Evolutionary conservation across 441 rosid genomes (phyloP), one percentile per base, ranked within the genome.

Genomic region (Viola pubescens): DNA sequence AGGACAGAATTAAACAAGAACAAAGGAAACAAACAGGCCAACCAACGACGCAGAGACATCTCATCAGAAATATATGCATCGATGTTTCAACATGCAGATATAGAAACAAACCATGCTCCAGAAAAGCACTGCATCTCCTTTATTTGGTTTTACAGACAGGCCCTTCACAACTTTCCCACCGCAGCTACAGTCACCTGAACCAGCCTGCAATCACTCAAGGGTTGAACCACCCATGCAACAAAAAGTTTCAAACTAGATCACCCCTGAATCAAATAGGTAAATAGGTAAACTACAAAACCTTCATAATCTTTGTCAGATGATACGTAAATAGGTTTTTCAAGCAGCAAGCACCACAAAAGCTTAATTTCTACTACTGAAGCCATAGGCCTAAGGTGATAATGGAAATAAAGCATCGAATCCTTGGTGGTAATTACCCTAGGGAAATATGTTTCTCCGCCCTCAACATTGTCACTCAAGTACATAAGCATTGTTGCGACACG

Each of bases 371-470:
- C 34, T 26, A 26, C 34, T 26, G 34, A 26, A 26, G 4, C 16
- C 37, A 48, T 26, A 58, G 8, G 12, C 47, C 44, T 5, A 48
- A 12, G 37, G 52, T 4, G 3, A 44, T 46, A 14, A 56, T 6
- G 48, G 41, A 34, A 19, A 39, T 37, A 37, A 54, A 41, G 50
- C 38, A 53, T 58, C 34, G 5, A 59, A 11, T 50, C 39, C 3
- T 47, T 8, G 0, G 46, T 2, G 50, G 38, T 47, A 60, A 48
- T 54, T 83, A 92, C 98, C 97, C 71, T 58, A 52, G 97, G 98
- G 68, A 92, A 92, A 75, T 84, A 84, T 50, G 98, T 92, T 79
- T 92, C 98, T 73, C 98, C 98, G 58, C 97, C 98, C 73, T 92
- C 89, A 37, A 89, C 95, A 54, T 77, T 77, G 66, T 86, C 89